Evolutionary conservation across 2,329 filamentous ascomycete genomes (phyloP), one percentile per base, ranked within the genome.

Genomic region (Talaromyces sp.): DNA sequence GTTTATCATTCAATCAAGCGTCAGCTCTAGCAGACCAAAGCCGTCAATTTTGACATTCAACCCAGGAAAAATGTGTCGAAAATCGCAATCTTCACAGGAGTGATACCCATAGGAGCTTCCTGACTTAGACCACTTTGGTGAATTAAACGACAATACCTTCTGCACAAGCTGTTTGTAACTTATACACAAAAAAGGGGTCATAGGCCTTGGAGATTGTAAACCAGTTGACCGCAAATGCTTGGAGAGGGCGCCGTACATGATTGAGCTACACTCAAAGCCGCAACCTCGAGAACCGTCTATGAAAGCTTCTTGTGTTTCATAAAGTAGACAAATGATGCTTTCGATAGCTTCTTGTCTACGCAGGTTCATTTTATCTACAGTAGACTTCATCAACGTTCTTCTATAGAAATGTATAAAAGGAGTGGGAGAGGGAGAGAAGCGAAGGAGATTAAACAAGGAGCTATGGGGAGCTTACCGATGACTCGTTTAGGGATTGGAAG

Each of bases 401-500:
- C 33, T 35, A 35, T 35, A 35, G 10, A 10, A 35, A 35, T 22
- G 19, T 22, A 22, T 22, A 35, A 35, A 35, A 35, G 33, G 33
- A 35, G 10, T 10, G 10, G 10, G 10, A 35, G 33, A 35, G 33
- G 10, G 33, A 10, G 33, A 35, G 33, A 2, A 22, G 19, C 19
- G 19, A 35, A 10, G 6, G 33, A 35, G 33, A 35, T 35, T 6
- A 10, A 35, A 35, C 6, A 35, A 35, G 6, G 10, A 10, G 33
- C 33, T 35, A 35, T 35, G 41, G 17, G 17, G 19, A 4, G 6
- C 45, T 62, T 62, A 62, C 60, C 22, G n/a, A 54, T 37, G 45
- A 54, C 27, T 39, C 35, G 10, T 11, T 43, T 22, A 62, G 60
- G 60, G 19, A 67, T 67, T 37, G 65, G 65, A 45, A 67, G 65